Evolutionary conservation across 208 protist species (phyloP), one percentile per base, ranked within the genome.

Genomic region (Porcisia deanei): DNA sequence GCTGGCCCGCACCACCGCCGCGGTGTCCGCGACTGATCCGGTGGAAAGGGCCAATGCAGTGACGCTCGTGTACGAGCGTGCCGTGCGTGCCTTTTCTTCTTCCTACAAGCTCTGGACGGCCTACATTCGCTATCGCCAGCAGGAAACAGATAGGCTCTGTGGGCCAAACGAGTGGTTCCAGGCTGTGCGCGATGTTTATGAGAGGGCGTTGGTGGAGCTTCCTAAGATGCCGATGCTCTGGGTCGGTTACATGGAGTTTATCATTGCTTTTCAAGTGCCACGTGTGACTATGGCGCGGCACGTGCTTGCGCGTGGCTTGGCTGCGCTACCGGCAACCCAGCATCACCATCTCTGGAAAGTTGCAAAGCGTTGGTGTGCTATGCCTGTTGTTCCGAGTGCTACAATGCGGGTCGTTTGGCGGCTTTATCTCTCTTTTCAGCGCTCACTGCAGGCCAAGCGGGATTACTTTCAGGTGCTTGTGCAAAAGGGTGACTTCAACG

Each of bases 91-190:
- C 4, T 86, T 92, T 34, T 81, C 88, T 20, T 86, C 85, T 22
- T 97, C 92, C 10, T 97, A 94, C 79, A 97, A 95, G 74, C 80
- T 97, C 16, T 97, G 93, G 91, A 81, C 66, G 72, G 76, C 73
- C 39, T 97, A 97, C 65, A 82, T 95, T 58, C 52, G 71, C 34
- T 93, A 90, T 61, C 76, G 92, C 37, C 71, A 78, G n/a, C 78
- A 86, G 1, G 75, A 93, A 7, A 94, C 89, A 1, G 18, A 41
- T 8, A 74, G 75, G 2, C 20, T 94, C 22, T 90, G 85, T 58
- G 74, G 81, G 47, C 77, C 85, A 25, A 83, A 88, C 66, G 91
- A 95, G 58, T 92, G 86, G 86, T 94, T 94, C 78, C 83, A 88
- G 47, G 66, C 76, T 8, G 67, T 95, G 47, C 87, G 93, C 54